Percentiles rank a stretch among this genome's conserved stretches.
Conservation (phyloP, 2,329 filamentous ascomycete genomes). For the Myotisia sp. region DNA sequence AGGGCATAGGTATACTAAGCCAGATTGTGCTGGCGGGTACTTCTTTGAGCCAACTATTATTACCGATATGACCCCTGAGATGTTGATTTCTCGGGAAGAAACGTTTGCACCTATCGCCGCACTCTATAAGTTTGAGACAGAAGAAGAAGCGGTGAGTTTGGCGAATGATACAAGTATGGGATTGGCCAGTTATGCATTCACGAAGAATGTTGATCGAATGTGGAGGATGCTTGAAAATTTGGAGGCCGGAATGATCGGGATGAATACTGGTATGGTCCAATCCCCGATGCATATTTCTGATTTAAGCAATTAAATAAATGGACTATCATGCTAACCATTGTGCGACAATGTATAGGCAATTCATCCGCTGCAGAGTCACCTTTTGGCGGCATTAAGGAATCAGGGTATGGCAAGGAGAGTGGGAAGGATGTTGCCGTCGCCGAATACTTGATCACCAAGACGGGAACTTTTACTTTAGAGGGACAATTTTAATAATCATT, state of each 20-base stretch:
- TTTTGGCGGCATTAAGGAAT: conserved; percentile 55
- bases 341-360: conserved; percentile 36
- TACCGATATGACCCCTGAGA: conserved; percentile 42
- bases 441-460: conserved; percentile 51
- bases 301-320: not conserved
- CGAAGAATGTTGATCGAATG: conserved; percentile 50
- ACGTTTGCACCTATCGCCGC: conserved; percentile 52
- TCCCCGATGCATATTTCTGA: too few relatives aligned
- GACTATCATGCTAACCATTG: conserved; percentile 1
- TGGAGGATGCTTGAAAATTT: conserved; percentile 54
- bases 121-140: conserved; percentile 50
- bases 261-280: conserved; percentile 40
- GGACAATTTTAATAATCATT: conserved; percentile 40
- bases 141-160: conserved; percentile 46
- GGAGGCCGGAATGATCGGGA: conserved; percentile 55
- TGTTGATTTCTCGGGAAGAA: conserved; percentile 47
- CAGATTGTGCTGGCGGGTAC: conserved; percentile 44
- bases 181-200: conserved; percentile 53
- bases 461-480: conserved; percentile 48
- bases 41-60: conserved; percentile 59
- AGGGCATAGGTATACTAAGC: conserved; percentile 29
- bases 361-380: conserved; percentile 52
- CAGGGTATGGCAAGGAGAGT: conserved; percentile 53
- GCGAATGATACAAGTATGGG: conserved; percentile 53
- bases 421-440: conserved; percentile 52